Evolutionary conservation across 768 basidiomycete species (phyloP).

Genomic region (Psilocybe cubensis): DNA sequence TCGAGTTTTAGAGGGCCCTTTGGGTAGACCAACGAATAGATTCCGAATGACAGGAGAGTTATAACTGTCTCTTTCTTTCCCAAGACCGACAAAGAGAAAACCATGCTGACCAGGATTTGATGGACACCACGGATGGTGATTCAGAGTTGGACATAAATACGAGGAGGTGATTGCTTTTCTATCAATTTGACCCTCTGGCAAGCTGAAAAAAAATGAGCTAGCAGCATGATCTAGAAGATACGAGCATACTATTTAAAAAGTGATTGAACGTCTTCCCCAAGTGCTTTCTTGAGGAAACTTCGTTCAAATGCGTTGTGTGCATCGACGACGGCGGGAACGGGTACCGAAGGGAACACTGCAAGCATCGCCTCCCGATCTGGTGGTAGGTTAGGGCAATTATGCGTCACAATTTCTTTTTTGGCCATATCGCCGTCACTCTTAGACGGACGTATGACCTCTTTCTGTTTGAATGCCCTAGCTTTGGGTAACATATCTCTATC

Average conservation of each 20-base stretch:
- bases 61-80: conserved; percentile 47
- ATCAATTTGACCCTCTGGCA: conserved; percentile 21
- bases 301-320: conserved; percentile 40
- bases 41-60: conserved; percentile 40
- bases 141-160: conserved; percentile 53
- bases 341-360: conserved; percentile 7
- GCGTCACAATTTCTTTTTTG: conserved; percentile 5
- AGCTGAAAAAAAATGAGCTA: conserved; percentile 8
- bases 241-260: conserved; percentile 38
- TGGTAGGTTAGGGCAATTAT: conserved; percentile 6
- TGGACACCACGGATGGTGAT: conserved; percentile 60
- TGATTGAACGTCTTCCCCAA: conserved; percentile 44
- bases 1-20: conserved; percentile 25
- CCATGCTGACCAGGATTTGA: conserved; percentile 50
- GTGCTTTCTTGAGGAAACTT: conserved; percentile 35
- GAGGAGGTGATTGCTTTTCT: conserved; percentile 35
- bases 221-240: not conserved
- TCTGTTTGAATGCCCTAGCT: not conserved
- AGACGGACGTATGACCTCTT: not conserved
- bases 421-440: conserved; percentile 9
- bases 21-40: conserved; percentile 48
- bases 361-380: conserved; percentile 12
- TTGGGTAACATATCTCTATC: not conserved
- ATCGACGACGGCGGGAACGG: conserved; percentile 11
- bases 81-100: conserved; percentile 59